Percentiles rank a stretch among this genome's conserved stretches.
Conservation (phyloP, 768 basidiomycete genomes). For the Hericium rajendrae region DNA sequence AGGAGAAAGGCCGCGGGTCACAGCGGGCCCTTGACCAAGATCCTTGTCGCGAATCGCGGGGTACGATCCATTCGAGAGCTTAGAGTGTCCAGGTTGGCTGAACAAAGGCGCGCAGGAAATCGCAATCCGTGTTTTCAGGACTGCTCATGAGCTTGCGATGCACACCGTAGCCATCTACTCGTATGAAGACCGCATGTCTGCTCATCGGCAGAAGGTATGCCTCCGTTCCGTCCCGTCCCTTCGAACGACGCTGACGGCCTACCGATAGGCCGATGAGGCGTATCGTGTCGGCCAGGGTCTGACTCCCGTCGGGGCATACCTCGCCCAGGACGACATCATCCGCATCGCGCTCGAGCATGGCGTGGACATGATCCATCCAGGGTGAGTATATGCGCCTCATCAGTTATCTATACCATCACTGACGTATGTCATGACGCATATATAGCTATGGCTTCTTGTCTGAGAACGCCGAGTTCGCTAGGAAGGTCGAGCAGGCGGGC, state of each 20-base stretch:
- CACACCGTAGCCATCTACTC: conserved; percentile 99
- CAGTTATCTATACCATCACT: not conserved
- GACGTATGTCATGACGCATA: not conserved
- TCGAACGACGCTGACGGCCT: not conserved
- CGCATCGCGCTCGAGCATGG: conserved; percentile 93
- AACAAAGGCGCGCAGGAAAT: conserved; percentile 62
- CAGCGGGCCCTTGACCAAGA: conserved; percentile 81
- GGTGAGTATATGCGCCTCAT: conserved; percentile 36
- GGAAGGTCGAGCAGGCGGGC: conserved; percentile 95
- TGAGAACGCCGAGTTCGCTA: conserved; percentile 95
- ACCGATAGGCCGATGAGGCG: conserved; percentile 83
- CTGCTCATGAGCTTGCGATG: conserved; percentile 98
- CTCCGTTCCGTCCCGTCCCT: not conserved
- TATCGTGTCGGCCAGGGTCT: conserved; percentile 96
- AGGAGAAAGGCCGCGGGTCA: conserved; percentile 87
- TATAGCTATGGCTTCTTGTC: conserved; percentile 91
- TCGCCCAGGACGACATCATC: conserved; percentile 97
- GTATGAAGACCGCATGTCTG: conserved; percentile 90
- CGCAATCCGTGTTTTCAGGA: conserved; percentile 96
- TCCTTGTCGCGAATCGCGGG: conserved; percentile 86
- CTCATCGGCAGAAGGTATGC: conserved; percentile 93
- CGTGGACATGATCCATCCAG: conserved; percentile 99
- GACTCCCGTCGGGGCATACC: conserved; percentile 94
- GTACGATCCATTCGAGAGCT: conserved; percentile 36
- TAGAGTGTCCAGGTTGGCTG: not conserved